Conservation (phyloP, 2,329 filamentous ascomycete genomes). For the Colletotrichum endophyticum region DNA sequence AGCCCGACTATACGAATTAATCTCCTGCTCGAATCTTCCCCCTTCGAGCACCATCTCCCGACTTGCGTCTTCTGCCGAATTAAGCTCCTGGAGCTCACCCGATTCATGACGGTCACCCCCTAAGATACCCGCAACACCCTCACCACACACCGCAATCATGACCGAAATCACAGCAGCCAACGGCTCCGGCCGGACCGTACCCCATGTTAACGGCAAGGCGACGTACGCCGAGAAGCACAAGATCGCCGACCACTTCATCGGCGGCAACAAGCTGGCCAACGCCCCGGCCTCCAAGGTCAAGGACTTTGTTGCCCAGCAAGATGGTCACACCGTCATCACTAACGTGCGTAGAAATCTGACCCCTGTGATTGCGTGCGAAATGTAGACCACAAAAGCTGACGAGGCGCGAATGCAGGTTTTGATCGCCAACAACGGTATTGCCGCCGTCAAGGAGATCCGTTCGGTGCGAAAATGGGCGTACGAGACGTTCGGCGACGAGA, state of each 20-base stretch:
- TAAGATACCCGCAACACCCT: constrained; percentile 19
- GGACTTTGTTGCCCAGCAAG: constrained; percentile 89
- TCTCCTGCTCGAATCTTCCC: constrained; percentile 18
- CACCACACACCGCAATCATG: constrained; percentile 43
- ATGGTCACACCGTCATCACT: constrained; percentile 97
- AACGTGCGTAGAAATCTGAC: constrained; percentile 68
- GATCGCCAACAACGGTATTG: constrained; percentile 99
- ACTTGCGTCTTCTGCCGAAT: neutral
- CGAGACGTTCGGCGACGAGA: constrained; percentile 98
- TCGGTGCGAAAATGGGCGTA: constrained; percentile 99
- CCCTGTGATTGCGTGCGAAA: neutral
- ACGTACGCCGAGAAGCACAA: constrained; percentile 83
- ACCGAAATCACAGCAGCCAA: constrained; percentile 49
- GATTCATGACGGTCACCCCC: constrained; percentile 22
- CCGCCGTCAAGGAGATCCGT: constrained; percentile 98
- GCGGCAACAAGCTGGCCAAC: constrained; percentile 85
- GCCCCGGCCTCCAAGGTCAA: constrained; percentile 88
- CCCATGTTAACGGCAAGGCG: constrained; percentile 60
- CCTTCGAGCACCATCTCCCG: constrained; percentile 4
- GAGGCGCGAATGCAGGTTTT: constrained; percentile 68
- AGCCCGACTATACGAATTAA: constrained; percentile 12
- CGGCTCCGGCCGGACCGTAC: constrained; percentile 53
- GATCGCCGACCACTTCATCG: constrained; percentile 92
- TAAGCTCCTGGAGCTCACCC: constrained; percentile 16
- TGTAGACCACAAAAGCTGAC: constrained; percentile 3